These are phyloP conservation scores for Nigrospora sphaerica DNA, from an alignment of 2,329 filamentous ascomycete species.

Conservation along the genomic window DNA sequence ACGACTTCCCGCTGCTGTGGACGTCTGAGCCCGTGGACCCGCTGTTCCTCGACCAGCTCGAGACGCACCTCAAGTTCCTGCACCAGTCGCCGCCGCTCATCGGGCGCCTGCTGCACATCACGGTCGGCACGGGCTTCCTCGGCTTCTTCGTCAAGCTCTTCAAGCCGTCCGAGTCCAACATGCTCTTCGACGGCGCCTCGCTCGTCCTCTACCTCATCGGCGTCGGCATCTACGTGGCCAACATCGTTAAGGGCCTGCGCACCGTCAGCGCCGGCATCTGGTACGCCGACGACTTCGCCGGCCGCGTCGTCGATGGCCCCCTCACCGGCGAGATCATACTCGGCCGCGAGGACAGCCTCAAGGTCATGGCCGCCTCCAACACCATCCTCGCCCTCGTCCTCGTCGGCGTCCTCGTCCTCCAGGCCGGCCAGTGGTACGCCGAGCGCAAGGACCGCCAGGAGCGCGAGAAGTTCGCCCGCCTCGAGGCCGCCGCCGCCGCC, in stretches of 20 bases:
- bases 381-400: slow-evolving; percentile 91
- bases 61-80: slow-evolving; percentile 84
- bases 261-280: slow-evolving; percentile 70
- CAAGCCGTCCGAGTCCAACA: slow-evolving; percentile 86
- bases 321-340: slow-evolving; percentile 59
- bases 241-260: slow-evolving; percentile 90
- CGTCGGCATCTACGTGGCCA: slow-evolving; percentile 87
- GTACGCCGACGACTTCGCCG: slow-evolving; percentile 24
- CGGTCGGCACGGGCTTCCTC: slow-evolving; percentile 77
- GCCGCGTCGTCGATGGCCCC: slow-evolving; percentile 22
- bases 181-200: slow-evolving; percentile 84
- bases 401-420: slow-evolving; percentile 83
- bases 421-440: slow-evolving; percentile 98
- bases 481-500: slow-evolving; percentile 19
- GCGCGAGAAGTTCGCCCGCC: slow-evolving; percentile 54
- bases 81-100: slow-evolving; percentile 90
- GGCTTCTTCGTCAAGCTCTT: slow-evolving; percentile 95
- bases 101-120: slow-evolving; percentile 87
- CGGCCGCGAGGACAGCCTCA: slow-evolving; percentile 79
- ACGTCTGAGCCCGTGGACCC: slow-evolving; percentile 57
- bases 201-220: slow-evolving; percentile 80
- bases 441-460: slow-evolving; percentile 88
- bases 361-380: slow-evolving; percentile 88
- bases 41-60: slow-evolving; percentile 75
- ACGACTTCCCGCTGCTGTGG: slow-evolving; percentile 88